Conservation (phyloP, 352 stramenopile genomes). For the Phytophthora brassicae region DNA sequence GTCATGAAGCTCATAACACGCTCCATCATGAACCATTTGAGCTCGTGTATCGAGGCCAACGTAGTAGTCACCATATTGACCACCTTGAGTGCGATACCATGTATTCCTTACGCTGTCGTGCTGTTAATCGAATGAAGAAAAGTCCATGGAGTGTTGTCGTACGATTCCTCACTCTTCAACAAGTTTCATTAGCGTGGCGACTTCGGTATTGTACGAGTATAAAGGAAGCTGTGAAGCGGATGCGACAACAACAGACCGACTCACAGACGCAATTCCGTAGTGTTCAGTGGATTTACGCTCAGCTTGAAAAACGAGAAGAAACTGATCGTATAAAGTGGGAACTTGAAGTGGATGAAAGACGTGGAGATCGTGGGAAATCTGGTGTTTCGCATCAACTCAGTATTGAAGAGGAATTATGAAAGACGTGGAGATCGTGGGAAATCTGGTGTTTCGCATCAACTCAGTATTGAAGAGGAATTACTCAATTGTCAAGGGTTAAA, state of each 20-base stretch:
- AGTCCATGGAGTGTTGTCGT: constrained; percentile 56
- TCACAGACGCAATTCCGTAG: constrained; percentile 32
- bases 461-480: constrained; percentile 36
- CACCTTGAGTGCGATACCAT: constrained; percentile 35
- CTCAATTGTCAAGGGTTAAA: constrained; percentile 28
- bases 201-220: constrained; percentile 51
- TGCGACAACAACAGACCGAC: constrained; percentile 36
- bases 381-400: constrained; percentile 7
- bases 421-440: constrained; percentile 10
- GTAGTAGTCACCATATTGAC: constrained; percentile 37
- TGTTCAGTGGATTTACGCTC: constrained; percentile 55
- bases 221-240: constrained; percentile 43
- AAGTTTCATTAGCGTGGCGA: constrained; percentile 58
- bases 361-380: constrained; percentile 14
- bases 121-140: constrained; percentile 50
- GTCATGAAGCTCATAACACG: constrained; percentile 16
- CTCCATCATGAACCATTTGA: constrained; percentile 38
- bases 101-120: constrained; percentile 57
- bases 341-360: constrained; percentile 17
- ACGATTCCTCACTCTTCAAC: constrained; percentile 49
- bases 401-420: too few relatives aligned
- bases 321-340: constrained; percentile 27
- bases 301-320: constrained; percentile 36
- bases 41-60: constrained; percentile 39
- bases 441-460: constrained; percentile 7